These are phyloP conservation scores for Brassica cretica DNA, from an alignment of 345 rosid species.

Conservation along the genomic window DNA sequence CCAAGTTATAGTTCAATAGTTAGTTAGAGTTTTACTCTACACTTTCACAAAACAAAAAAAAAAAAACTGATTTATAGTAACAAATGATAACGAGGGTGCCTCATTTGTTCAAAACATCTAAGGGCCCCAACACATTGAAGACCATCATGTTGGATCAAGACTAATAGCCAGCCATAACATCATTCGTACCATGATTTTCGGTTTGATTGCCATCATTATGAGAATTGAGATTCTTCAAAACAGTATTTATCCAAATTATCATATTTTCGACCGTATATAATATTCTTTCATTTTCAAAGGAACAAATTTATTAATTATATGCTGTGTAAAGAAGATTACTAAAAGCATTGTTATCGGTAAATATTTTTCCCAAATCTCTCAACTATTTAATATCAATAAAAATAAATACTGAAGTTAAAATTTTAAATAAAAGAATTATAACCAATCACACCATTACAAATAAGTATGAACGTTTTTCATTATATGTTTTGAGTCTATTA, in stretches of 20 bases:
- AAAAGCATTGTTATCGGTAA: too few relatives aligned
- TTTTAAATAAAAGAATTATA: too few relatives aligned
- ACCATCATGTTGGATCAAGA: slow-evolving; percentile 9
- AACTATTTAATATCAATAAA: too few relatives aligned
- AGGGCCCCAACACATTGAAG: slow-evolving; percentile 21
- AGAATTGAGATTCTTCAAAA: neutral
- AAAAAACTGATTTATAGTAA: neutral
- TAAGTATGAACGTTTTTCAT: too few relatives aligned
- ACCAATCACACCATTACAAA: too few relatives aligned
- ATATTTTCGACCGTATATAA: too few relatives aligned
- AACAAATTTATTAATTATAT: too few relatives aligned
- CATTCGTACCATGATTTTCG: slow-evolving; percentile 13
- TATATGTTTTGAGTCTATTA: too few relatives aligned
- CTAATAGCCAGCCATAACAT: neutral
- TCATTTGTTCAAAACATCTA: slow-evolving; percentile 12
- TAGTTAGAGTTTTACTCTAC: neutral
- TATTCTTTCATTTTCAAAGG: too few relatives aligned
- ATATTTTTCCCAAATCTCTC: too few relatives aligned
- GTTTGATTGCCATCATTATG: neutral
- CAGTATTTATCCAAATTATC: neutral
- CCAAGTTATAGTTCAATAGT: neutral
- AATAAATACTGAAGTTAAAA: too few relatives aligned
- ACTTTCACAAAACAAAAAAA: neutral
- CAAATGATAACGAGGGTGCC: neutral
- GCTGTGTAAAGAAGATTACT: too few relatives aligned